Percentiles rank a stretch among this genome's conserved stretches.
Conservation (phyloP, 2,329 filamentous ascomycete genomes). For the Tympanopsis confertula region DNA sequence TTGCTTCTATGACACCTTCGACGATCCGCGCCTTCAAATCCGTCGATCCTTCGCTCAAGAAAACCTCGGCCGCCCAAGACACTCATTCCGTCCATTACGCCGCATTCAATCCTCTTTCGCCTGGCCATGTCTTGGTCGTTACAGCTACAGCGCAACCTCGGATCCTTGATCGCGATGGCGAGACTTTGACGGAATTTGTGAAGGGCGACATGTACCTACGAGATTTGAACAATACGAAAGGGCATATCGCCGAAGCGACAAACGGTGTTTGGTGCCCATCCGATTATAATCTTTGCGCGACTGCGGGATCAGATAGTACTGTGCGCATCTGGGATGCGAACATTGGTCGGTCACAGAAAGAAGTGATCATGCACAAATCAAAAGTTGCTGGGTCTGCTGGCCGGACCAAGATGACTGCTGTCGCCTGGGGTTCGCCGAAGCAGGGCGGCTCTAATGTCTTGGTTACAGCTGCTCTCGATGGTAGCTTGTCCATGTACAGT, state of each 20-base stretch:
- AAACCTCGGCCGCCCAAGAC: slow-evolving; percentile 39
- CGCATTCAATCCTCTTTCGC: slow-evolving; percentile 28
- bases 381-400: slow-evolving; percentile 46
- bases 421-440: slow-evolving; percentile 47
- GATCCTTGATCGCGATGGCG: slow-evolving; percentile 53
- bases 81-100: slow-evolving; percentile 52
- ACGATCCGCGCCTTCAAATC: slow-evolving; percentile 60
- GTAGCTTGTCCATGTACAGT: slow-evolving; percentile 52
- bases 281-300: slow-evolving; percentile 47
- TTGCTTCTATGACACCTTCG: slow-evolving; percentile 57
- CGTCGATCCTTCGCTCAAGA: slow-evolving; percentile 46
- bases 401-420: slow-evolving; percentile 53
- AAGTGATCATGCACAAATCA: slow-evolving; percentile 60
- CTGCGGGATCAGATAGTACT: slow-evolving; percentile 56
- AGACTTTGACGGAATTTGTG: slow-evolving; percentile 46
- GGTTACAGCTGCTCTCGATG: slow-evolving; percentile 49
- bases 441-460: slow-evolving; percentile 47
- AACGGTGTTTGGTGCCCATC: slow-evolving; percentile 52
- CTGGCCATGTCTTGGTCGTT: slow-evolving; percentile 37
- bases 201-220: slow-evolving; percentile 63
- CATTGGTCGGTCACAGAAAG: slow-evolving; percentile 47
- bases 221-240: slow-evolving; percentile 60
- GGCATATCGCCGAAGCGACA: slow-evolving; percentile 54
- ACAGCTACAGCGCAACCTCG: slow-evolving; percentile 52
- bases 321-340: slow-evolving; percentile 60